A percentile compares a stretch with the other conserved stretches of the same genome.
Conservation (phyloP, 1,284 basidiomycete species). For the Agaricales sp. region DNA sequence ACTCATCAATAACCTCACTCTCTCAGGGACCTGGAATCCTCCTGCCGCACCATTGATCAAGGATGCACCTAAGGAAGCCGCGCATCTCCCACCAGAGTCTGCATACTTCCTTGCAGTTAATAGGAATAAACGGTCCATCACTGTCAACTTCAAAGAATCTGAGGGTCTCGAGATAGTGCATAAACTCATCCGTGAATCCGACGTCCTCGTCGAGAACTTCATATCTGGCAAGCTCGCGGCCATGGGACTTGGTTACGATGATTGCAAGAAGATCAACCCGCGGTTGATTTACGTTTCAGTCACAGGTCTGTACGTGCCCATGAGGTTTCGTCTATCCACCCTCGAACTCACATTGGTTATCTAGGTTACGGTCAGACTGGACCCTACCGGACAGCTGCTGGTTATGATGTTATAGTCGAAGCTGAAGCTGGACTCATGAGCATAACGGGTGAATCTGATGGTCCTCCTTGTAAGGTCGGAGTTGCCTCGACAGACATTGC, state of each 20-base stretch:
- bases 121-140: constrained; percentile 83
- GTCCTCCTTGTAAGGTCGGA: constrained; percentile 85
- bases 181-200: constrained; percentile 65
- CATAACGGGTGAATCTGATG: constrained; percentile 87
- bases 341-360: constrained; percentile 2
- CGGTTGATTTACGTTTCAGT: constrained; percentile 84
- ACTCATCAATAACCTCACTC: not conserved
- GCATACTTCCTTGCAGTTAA: constrained; percentile 91
- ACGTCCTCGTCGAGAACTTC: constrained; percentile 88
- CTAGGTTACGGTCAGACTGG: constrained; percentile 91
- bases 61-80: constrained; percentile 37
- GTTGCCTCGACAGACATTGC: constrained; percentile 89
- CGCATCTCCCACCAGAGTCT: constrained; percentile 79
- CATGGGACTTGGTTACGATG: constrained; percentile 82
- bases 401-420: constrained; percentile 88
- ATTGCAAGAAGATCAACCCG: constrained; percentile 74
- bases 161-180: constrained; percentile 75
- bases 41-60: constrained; percentile 58
- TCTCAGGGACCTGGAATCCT: constrained; percentile 68
- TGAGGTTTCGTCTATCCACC: constrained; percentile 4
- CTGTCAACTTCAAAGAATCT: constrained; percentile 76
- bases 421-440: constrained; percentile 93
- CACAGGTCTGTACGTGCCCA: constrained; percentile 53
- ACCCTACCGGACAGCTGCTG: constrained; percentile 74
- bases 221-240: constrained; percentile 75